Evolutionary conservation across 2,329 filamentous ascomycete genomes (phyloP).

Genomic region (Aureobasidium vineae): DNA sequence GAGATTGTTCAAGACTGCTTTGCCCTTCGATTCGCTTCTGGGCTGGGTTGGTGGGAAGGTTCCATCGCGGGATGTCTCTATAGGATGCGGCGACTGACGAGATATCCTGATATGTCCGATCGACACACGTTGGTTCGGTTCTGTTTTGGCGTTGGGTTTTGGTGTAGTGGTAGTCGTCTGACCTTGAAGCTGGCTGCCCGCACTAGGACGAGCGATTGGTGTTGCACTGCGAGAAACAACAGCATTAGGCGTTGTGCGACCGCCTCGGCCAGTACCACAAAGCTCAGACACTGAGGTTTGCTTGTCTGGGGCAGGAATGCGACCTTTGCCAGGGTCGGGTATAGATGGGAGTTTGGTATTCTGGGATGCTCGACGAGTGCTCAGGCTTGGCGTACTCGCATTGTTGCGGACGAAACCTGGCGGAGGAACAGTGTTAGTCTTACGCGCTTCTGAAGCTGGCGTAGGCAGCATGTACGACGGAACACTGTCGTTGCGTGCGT

Average conservation of each 20-base stretch:
- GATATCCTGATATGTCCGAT: not conserved
- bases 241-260: not conserved
- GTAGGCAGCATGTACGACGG: constrained; percentile 25
- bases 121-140: not conserved
- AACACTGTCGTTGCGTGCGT: not conserved
- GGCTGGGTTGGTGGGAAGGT: constrained; percentile 11
- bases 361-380: not conserved
- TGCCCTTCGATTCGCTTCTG: constrained; percentile 35
- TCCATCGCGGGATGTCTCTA: not conserved
- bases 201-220: not conserved
- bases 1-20: constrained; percentile 35
- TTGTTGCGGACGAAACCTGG: not conserved
- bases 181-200: not conserved
- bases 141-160: not conserved
- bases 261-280: not conserved
- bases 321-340: not conserved
- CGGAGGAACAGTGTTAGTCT: not conserved
- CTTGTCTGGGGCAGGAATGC: not conserved
- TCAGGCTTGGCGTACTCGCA: not conserved
- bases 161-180: not conserved
- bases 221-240: not conserved
- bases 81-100: not conserved
- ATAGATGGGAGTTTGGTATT: too few relatives aligned
- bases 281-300: not conserved
- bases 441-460: constrained; percentile 23